These are phyloP conservation scores for Astragalus membranaceus DNA, from an alignment of 306 rosid species.

Conservation along the genomic window DNA sequence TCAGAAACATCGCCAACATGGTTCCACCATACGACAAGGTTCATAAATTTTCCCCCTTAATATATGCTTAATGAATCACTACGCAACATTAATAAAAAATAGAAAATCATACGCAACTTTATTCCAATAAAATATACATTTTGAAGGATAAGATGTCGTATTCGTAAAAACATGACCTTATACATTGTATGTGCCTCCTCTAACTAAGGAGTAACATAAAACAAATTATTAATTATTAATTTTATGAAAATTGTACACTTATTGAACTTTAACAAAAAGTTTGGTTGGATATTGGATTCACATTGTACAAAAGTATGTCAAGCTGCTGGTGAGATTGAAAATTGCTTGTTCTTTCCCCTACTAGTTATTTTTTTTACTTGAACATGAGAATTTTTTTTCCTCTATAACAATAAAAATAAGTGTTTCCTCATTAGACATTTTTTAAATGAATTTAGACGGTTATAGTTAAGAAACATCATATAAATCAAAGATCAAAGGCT, in stretches of 20 bases:
- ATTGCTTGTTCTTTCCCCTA: too few relatives aligned
- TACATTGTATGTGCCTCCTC: neutral
- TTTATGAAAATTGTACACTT: neutral
- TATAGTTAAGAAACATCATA: too few relatives aligned
- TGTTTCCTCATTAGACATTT: too few relatives aligned
- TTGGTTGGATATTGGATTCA: neutral
- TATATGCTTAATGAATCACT: neutral
- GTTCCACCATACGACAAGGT: constrained; percentile 92
- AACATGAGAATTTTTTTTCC: too few relatives aligned
- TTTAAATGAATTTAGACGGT: too few relatives aligned
- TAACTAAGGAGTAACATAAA: neutral
- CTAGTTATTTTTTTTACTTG: too few relatives aligned
- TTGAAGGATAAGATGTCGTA: neutral
- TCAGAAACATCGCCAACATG: constrained; percentile 97
- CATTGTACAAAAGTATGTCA: neutral
- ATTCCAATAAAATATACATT: neutral
- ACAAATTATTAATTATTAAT: neutral
- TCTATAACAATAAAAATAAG: too few relatives aligned
- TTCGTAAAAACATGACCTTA: neutral
- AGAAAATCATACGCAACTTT: constrained; percentile 6
- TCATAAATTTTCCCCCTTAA: neutral
- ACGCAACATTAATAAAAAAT: neutral
- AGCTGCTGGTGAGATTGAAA: too few relatives aligned
- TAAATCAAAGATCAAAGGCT: too few relatives aligned
- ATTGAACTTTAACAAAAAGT: neutral